Evolutionary conservation across 225 moss, liverwort and hornwort species (phyloP), one percentile per base, ranked within the genome.

Genomic region (Antitrichia curtipendula): DNA sequence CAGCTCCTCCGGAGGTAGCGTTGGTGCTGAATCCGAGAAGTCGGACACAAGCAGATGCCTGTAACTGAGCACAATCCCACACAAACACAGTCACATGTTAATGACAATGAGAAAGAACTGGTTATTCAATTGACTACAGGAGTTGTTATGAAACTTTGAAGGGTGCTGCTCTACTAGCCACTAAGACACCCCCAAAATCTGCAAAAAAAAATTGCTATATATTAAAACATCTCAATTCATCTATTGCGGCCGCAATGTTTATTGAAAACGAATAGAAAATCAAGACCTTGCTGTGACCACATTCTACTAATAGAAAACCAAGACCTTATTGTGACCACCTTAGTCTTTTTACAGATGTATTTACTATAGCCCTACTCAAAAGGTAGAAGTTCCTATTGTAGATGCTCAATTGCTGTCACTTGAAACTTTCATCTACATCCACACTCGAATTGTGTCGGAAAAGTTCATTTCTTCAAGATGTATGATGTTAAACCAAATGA

Each of bases 21-120:
- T 90, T 69, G 95, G 89, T 45, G 94, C 91, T 34, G 95, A 92
- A 89, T 98, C 98, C 25, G 98, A 95, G 90, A 95, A 98, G 80
- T 98, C 97, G 6, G 98, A 95, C 58, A 97, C 91, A 53, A 88
- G 92, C 86, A 98, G 91, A 89, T 96, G 96, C 79, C 87, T 91
- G 54, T 98, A 96, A 90, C 97, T 97, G 95, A 82, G 72, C 83
- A 81, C 38, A 34, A 77, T 64, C 74, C 86, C 89, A 85, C 62
- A 83, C 75, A 38, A 27, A 73, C 24, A 69, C 69, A n/a, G n/a
- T n/a, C n/a, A 83, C 17, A 45, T 23, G 24, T 58, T 16, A 58
- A 57, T 16, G 70, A 54, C 29, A 83, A 15, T 40, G 68, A 69
- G 21, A 60, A 60, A 45, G 63, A 69, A 54, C 28, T 60, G 22